These are phyloP conservation scores for Elongisporangium anandrum DNA, from an alignment of 352 stramenopile genomes.

Conservation along the genomic window DNA sequence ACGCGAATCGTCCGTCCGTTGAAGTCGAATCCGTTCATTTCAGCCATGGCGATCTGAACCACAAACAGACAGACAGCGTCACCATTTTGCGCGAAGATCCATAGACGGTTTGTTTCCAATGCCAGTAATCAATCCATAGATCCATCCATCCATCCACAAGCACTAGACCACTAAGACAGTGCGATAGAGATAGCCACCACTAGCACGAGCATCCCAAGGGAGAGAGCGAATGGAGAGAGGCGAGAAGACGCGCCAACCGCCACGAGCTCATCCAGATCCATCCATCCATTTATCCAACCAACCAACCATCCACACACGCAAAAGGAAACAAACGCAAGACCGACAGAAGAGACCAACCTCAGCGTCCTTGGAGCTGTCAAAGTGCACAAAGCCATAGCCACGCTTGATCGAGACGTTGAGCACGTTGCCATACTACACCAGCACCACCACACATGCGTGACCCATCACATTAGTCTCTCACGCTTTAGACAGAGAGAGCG, in stretches of 20 bases:
- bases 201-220: no score
- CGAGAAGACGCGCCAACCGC: no score
- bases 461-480: not conserved
- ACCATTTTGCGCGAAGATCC: not conserved
- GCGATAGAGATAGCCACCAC: no score
- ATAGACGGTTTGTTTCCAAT: not conserved
- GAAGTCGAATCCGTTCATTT: conserved; percentile 52
- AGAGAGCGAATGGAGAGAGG: no score
- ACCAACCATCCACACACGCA: not conserved
- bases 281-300: not conserved
- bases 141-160: not conserved
- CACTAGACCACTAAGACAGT: not conserved
- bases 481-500: not conserved
- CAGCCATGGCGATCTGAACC: conserved; percentile 20
- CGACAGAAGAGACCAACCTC: conserved; percentile 17
- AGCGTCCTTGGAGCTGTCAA: conserved; percentile 34
- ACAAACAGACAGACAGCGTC: not conserved
- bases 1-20: conserved; percentile 37
- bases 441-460: no score
- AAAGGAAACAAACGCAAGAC: not conserved
- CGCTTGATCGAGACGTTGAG: conserved; percentile 48
- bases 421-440: conserved; percentile 39
- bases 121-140: not conserved
- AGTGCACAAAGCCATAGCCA: conserved; percentile 58
- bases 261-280: not conserved